Evolutionary conservation across 257 asterid genomes (phyloP), one percentile per base, ranked within the genome.

Genomic region (Nyctanthes arbortristis): DNA sequence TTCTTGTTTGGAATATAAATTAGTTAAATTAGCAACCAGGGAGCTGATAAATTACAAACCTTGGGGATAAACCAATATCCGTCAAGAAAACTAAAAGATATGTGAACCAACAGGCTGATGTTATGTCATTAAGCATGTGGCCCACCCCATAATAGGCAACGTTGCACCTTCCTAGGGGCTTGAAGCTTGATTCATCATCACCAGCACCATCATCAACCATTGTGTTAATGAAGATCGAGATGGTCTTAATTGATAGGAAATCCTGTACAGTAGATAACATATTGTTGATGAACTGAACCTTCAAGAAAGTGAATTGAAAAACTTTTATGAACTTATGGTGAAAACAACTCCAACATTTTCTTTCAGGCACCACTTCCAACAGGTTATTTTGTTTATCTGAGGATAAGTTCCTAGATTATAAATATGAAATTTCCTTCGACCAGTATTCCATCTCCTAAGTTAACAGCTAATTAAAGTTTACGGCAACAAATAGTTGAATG

Each of bases 21-120:
- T 39, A 69, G 67, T 27, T 34, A 70, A 62, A 5, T 61, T 47
- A 68, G 27, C 16, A 25, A 65, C 49, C 1, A 73, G 55, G 18
- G 32, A 63, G 63, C 49, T 12, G n/a, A 43, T 39, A n/a, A 29
- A 62, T 31, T 25, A 55, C 82, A 22, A 78, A 92, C 98, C 98
- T 90, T 58, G 97, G 89, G 37, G 95, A 82, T 66, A 93, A 75
- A 36, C 98, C 97, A 31, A 93, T 88, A 60, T 90, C 95, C 3
- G 91, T 90, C 84, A 93, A 72, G 79, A 93, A 93, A 55, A 93
- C 91, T 61, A 93, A 73, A 80, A 93, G 96, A 82, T 93, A 93
- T 6, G 97, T 88, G 73, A 93, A 93, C 98, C 98, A 93, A 72
- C 98, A 90, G 20, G 97, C 93, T 14, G 97, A 85, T 65, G 98